Percentiles rank a stretch among this genome's conserved stretches.
phyloP scores from a whole-genome alignment of 2,329 filamentous ascomycete species.

The Calonectria multiphialidica region DNA sequence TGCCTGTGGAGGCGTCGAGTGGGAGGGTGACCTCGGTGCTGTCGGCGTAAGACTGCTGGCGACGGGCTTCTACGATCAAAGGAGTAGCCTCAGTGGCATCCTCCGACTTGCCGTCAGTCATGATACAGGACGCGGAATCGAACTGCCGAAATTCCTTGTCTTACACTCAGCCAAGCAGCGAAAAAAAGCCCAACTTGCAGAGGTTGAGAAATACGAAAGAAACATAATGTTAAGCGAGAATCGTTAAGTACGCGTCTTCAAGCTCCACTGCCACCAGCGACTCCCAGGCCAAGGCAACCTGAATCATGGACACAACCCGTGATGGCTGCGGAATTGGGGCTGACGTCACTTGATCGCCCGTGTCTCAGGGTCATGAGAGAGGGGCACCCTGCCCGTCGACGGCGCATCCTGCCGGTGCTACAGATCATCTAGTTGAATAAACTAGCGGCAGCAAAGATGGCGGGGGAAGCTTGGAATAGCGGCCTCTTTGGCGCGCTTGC shows the following conservation, averaged over 20 bases:
- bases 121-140: not conserved
- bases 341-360: not conserved
- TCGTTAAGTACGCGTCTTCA: not conserved
- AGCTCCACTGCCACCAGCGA: too few relatives aligned
- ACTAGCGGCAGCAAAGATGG: not conserved
- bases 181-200: not conserved
- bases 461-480: not conserved
- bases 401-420: not conserved
- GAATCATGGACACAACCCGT: not conserved
- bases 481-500: not conserved
- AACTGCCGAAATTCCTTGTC: not conserved
- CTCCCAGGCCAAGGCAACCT: not conserved
- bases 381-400: not conserved
- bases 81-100: constrained; percentile 10
- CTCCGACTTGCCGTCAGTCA: not conserved
- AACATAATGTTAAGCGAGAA: not conserved
- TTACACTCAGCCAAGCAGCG: not conserved
- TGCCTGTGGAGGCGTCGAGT: not conserved
- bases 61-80: not conserved
- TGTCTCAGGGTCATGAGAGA: not conserved
- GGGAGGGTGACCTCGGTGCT: not conserved
- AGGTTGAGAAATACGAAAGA: not conserved
- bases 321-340: not conserved
- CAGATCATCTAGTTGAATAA: not conserved
- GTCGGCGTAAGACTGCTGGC: not conserved